phyloP scores from a whole-genome alignment of 1,284 basidiomycete genomes.

The Schizophyllum amplum region DNA sequence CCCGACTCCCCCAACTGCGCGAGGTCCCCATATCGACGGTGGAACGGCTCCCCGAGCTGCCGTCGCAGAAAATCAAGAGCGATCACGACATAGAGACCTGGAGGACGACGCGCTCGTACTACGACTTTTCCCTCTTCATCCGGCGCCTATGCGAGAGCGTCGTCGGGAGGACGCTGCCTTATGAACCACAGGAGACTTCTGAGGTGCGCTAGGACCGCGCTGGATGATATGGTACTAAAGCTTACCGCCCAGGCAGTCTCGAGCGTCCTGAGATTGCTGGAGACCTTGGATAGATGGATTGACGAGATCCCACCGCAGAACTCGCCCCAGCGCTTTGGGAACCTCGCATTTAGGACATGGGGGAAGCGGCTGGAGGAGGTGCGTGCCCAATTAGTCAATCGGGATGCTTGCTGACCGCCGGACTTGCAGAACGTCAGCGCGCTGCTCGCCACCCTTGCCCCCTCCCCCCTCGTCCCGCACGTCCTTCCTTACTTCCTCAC shows the following conservation, averaged over 20 bases:
- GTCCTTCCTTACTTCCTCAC: conserved; percentile 73
- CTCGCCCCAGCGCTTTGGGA: conserved; percentile 91
- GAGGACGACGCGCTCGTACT: conserved; percentile 63
- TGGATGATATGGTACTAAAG: conserved; percentile 9
- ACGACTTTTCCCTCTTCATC: conserved; percentile 66
- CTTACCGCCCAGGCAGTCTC: conserved; percentile 35
- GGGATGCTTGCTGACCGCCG: background rate
- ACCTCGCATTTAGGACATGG: conserved; percentile 89
- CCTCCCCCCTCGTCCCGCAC: conserved; percentile 40
- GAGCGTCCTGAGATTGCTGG: conserved; percentile 50
- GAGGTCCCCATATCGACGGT: conserved; percentile 32
- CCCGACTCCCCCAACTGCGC: conserved; percentile 25
- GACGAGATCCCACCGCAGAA: conserved; percentile 72
- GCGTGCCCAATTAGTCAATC: background rate
- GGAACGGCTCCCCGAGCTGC: conserved; percentile 19
- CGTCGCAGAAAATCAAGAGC: conserved; percentile 47
- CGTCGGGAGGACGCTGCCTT: conserved; percentile 48
- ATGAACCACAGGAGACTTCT: conserved; percentile 28
- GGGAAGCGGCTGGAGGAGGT: conserved; percentile 76
- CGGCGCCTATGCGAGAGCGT: conserved; percentile 68
- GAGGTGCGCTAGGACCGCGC: conserved; percentile 13
- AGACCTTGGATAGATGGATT: conserved; percentile 72
- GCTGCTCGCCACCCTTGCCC: conserved; percentile 48
- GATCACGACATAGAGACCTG: conserved; percentile 66
- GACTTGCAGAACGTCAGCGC: conserved; percentile 46